Base-by-base conservation (phyloP, 2,329 filamentous ascomycete genomes). In the Cladosporium sp. region DNA sequence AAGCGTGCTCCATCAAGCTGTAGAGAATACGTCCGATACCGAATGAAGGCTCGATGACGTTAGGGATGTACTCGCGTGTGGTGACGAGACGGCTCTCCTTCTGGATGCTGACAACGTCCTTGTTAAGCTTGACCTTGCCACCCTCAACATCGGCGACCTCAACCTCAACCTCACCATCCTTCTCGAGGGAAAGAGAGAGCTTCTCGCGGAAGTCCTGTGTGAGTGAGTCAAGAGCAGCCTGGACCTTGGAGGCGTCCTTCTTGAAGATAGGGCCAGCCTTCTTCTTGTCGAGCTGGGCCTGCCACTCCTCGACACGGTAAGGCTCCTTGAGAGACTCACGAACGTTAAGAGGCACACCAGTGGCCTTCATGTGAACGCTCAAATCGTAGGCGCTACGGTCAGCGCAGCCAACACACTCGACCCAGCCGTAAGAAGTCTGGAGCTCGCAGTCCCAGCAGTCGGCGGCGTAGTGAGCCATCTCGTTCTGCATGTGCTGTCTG, bases 401-500 rank as follows among this genome's bases (percentile, higher is more conserved):
- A 68, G 95, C 95, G 79, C 95, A 98, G 69, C 95, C 95, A 74
- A 98, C 94, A 78, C 94, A 98, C 83, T 99, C 95, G 69, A 98
- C 92, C 95, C 95, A 99, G 78, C 95, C 95, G 75, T 93, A 93
- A 68, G 91, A 93, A 66, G 92, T 98, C 69, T 91, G 84, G 65
- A 99, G 83, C 80, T 99, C 95, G 15, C 93, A 94, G 79, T 99
- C 95, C 95, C 95, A 98, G 83, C 95, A 99, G 82, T 99, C 95
- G 65, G 89, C 87, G 57, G 95, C 95, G 78, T 99, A 99, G 81
- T 99, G 95, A 18, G 95, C 90, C 90, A 92, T 92, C 77, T 92
- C 90, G 73, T 92, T 92, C 60, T 86, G 86, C 93, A 99, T 97
- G 81, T 99, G 95, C 81, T 99, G 95, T 75, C 95, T 88, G 86